phyloP scores from a whole-genome alignment of 768 basidiomycete species.

The Chlorophyllum brunneum region DNA sequence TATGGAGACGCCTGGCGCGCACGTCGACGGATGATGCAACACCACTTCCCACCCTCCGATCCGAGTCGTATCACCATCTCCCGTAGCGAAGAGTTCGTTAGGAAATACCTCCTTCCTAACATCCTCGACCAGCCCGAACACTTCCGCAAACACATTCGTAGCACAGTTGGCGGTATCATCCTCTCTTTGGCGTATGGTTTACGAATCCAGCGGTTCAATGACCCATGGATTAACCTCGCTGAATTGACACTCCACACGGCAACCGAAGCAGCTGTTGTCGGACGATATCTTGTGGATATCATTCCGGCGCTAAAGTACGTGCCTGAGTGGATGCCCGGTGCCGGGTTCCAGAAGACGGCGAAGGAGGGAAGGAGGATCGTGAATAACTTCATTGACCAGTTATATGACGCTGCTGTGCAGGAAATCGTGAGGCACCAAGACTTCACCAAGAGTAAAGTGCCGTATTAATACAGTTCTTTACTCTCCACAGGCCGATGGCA shows the following conservation, averaged over 20 bases:
- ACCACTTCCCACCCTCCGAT: no score
- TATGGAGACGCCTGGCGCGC: no score
- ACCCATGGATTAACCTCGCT: conserved; percentile 21
- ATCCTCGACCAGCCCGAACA: conserved; percentile 12
- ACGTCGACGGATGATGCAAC: no score
- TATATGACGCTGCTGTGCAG: conserved; percentile 5
- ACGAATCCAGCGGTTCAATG: conserved; percentile 18
- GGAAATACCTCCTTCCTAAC: conserved; percentile 9
- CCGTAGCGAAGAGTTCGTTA: conserved; percentile 12
- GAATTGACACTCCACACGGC: conserved; percentile 16
- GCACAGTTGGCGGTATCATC: conserved; percentile 21
- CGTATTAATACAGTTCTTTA: no score
- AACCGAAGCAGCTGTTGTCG: conserved; percentile 14
- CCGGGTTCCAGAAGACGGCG: conserved; percentile 28
- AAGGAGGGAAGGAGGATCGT: conserved; percentile 17
- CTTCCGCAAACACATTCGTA: conserved; percentile 13
- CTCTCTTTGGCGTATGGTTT: conserved; percentile 25
- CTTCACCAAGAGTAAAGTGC: not conserved
- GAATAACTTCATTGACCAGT: not conserved
- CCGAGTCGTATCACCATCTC: no score
- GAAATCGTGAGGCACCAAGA: conserved; percentile 1
- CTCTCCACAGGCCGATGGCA: not conserved
- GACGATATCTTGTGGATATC: conserved; percentile 18
- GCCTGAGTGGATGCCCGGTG: conserved; percentile 28
- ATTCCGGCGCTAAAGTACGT: conserved; percentile 22